Evolutionary conservation across 2,329 filamentous ascomycete species (phyloP).

Genomic region (Anthostomella pinea): DNA sequence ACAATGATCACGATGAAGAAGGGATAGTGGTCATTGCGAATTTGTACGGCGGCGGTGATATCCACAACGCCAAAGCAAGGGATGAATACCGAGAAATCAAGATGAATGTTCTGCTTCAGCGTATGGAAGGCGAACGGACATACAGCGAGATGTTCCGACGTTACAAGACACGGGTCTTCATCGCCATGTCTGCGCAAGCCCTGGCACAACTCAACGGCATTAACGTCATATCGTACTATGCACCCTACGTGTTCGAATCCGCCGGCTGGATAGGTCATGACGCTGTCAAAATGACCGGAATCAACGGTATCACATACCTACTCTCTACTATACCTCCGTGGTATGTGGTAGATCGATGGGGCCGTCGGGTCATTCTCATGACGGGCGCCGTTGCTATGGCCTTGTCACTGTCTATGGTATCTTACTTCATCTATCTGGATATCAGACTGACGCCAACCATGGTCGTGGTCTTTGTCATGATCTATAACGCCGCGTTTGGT

Average conservation of each 20-base stretch:
- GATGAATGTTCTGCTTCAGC: constrained; percentile 90
- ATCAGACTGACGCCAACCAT: constrained; percentile 73
- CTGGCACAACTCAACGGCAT: constrained; percentile 97
- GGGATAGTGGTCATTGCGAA: constrained; percentile 98
- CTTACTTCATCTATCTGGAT: constrained; percentile 92
- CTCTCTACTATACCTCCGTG: constrained; percentile 91
- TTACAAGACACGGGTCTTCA: constrained; percentile 89
- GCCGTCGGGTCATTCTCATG: constrained; percentile 82
- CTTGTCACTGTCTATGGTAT: constrained; percentile 81
- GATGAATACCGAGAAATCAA: constrained; percentile 99
- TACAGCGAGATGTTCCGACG: constrained; percentile 94
- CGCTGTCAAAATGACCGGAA: constrained; percentile 94
- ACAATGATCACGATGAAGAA: constrained; percentile 97
- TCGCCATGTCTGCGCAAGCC: constrained; percentile 97
- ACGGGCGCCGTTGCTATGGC: constrained; percentile 89
- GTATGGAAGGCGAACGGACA: constrained; percentile 89
- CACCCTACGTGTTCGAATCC: constrained; percentile 91
- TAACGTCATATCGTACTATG: constrained; percentile 99
- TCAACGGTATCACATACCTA: constrained; percentile 88
- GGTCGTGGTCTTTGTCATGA: constrained; percentile 94
- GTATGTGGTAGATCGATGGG: constrained; percentile 94
- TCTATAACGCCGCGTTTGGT: constrained; percentile 96
- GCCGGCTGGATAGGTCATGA: constrained; percentile 92
- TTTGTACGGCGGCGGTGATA: constrained; percentile 91
- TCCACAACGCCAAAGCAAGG: constrained; percentile 86